Base-by-base conservation (phyloP, 257 asterid genomes). In the Ehretia macrophylla region DNA sequence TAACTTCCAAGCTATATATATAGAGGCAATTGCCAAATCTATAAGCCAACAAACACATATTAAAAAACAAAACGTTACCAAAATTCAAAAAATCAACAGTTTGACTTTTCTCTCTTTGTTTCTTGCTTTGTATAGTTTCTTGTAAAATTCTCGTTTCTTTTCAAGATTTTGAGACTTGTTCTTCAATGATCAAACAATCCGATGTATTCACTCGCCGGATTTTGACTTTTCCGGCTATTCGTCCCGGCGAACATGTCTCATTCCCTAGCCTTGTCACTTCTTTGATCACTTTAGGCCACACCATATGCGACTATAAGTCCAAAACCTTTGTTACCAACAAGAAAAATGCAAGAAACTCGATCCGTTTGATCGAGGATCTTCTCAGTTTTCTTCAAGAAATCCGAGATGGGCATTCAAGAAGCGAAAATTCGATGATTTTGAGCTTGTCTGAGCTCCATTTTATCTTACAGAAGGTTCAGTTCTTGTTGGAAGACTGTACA, bases 381-480 rank as follows among this genome's bases (percentile, higher is more conserved):
- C 76, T 79, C n/a, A 62, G 86, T 45, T 70, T 88, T 55, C 83
- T 92, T 21, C 67, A 81, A 60, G 90, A 88, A 56, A 63, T 81
- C 10, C 79, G n/a, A 54, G 39, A 17, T 27, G 70, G 52, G 53
- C 16, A 16, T 58, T 19, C 80, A 12, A 58, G 40, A 11, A 23
- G 18, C 22, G 71, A 63, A 10, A 39, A 52, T 45, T 65, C 88
- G 32, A 21, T 65, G 17, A 0, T 44, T 1, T 56, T 78, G 22
- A 65, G 80, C 84, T 66, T 91, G 42, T 84, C 97, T 3, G 98
- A 88, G 64, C 83, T 91, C 53, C 95, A 92, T 59, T 82, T 81
- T 66, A 60, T 74, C 82, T 80, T 92, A 77, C 98, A 92, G 58
- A 85, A 79, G 74, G 60, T 84, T 64, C 79, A 56, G 18, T 84